Evolutionary conservation across 2,329 filamentous ascomycete genomes (phyloP), one percentile per base, ranked within the genome.

Genomic region (Fusarium chaquense): DNA sequence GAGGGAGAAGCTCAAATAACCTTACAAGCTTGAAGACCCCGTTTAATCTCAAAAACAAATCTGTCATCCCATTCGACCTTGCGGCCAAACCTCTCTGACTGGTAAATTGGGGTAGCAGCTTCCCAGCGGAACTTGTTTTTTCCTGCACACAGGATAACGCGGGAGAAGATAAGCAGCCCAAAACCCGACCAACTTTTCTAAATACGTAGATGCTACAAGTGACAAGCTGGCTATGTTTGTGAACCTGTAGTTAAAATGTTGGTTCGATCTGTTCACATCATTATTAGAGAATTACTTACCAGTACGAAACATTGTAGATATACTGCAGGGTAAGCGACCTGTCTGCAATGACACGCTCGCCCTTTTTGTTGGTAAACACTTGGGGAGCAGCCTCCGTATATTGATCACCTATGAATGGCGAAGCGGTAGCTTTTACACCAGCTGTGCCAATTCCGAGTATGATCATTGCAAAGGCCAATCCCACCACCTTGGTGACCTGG

Each of bases 1-100:
- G 4, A 12, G 12, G 16, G 5, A 3, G 15, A 6, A 45, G 35
- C 40, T 30, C 13, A 55, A 40, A 55, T 55, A 15, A 55, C 52
- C 18, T 55, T 55, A 9, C 53, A 56, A n/a, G 53, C 41, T 22
- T 56, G 43, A 2, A 56, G n/a, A 40, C 53, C 53, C 6, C 41
- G 28, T 18, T 56, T 56, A 8, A 56, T 49, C 53, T 56, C 53
- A 47, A 56, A 56, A 11, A 49, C 33, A 38, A 56, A 49, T 9
- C 26, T 56, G 15, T 47, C 53, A n/a, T 56, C 43, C 53, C 53
- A 56, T 6, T 56, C 41, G 3, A 56, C 53, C 43, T 56, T 33
- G 2, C 33, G 24, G 15, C 43, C 32, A 24, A 35, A 56, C 3
- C 4, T 56, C 33, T 56, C 53, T 2, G 43, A 47, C 24, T 56